phyloP scores from a whole-genome alignment of 352 stramenopile genomes.

The Pythium oligandrum region DNA sequence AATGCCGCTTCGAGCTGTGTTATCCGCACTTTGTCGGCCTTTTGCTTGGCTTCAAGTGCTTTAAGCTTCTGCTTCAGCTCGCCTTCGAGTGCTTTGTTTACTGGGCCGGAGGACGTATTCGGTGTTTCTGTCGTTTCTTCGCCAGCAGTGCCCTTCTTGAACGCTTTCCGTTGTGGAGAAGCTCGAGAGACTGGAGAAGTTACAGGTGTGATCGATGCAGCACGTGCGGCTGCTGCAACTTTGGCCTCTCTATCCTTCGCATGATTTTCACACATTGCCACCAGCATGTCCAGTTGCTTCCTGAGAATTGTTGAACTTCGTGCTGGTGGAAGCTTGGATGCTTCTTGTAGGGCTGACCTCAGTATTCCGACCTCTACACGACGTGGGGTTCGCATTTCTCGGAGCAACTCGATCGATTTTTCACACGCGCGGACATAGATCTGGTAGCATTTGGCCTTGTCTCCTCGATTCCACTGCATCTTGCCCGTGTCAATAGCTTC shows the following conservation, averaged over 20 bases:
- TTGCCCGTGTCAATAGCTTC: conserved; percentile 59
- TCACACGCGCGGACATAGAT: conserved; percentile 52
- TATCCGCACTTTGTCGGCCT: conserved; percentile 69
- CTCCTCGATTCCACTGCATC: conserved; percentile 65
- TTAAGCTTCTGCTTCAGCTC: conserved; percentile 79
- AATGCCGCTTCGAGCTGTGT: conserved; percentile 68
- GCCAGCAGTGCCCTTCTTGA: conserved; percentile 20
- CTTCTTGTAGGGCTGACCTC: conserved; percentile 39
- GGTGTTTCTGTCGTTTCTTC: conserved; percentile 9
- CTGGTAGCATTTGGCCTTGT: conserved; percentile 71
- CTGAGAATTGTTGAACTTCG: conserved; percentile 56
- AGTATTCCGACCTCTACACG: conserved; percentile 30
- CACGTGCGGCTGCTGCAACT: conserved; percentile 3
- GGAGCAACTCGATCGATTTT: conserved; percentile 34
- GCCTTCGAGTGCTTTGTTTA: conserved; percentile 30
- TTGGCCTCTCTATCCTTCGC: conserved; percentile 23
- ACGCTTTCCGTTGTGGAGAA: conserved; percentile 1
- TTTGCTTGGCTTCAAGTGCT: conserved; percentile 52
- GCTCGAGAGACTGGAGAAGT: not conserved
- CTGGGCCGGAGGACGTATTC: conserved; percentile 6
- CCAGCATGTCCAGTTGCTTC: conserved; percentile 53
- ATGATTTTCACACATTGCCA: conserved; percentile 34
- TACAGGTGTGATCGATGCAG: not conserved
- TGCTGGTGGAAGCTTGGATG: conserved; percentile 37
- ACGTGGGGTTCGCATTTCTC: conserved; percentile 23